Conservation (phyloP, 352 stramenopile genomes). For the Thalassiosira ordinaria region DNA sequence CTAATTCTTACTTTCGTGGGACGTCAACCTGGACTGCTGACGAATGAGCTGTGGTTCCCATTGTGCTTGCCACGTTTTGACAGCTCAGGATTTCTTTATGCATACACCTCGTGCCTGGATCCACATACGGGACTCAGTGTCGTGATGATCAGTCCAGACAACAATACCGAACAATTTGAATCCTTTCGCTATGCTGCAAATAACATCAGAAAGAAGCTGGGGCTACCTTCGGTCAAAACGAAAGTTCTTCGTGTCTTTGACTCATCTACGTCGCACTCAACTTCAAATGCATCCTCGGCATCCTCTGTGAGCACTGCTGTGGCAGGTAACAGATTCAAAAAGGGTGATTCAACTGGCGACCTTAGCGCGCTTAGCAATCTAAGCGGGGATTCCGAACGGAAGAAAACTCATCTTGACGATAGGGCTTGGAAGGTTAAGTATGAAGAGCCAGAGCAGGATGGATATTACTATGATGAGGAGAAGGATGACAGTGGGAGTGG, state of each 20-base stretch:
- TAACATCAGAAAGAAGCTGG: slow-evolving; percentile 46
- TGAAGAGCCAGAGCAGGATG: slow-evolving; percentile 22
- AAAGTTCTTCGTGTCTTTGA: slow-evolving; percentile 48
- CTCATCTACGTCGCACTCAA: slow-evolving; percentile 24
- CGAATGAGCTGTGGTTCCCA: slow-evolving; percentile 77
- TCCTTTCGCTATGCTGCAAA: slow-evolving; percentile 52
- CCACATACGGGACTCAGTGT: slow-evolving; percentile 63
- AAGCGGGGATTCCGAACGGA: slow-evolving; percentile 29
- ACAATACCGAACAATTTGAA: slow-evolving; percentile 76
- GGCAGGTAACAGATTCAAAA: not conserved
- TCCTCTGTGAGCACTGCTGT: slow-evolving; percentile 14
- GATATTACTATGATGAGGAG: slow-evolving; percentile 18
- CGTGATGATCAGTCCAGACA: slow-evolving; percentile 66
- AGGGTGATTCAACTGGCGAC: slow-evolving; percentile 9
- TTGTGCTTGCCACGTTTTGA: slow-evolving; percentile 79
- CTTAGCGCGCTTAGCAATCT: slow-evolving; percentile 7
- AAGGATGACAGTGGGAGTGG: slow-evolving; percentile 1
- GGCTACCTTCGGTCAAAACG: slow-evolving; percentile 39
- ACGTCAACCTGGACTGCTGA: slow-evolving; percentile 57
- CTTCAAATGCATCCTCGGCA: slow-evolving; percentile 13
- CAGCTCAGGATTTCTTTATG: slow-evolving; percentile 75
- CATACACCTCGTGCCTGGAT: slow-evolving; percentile 71
- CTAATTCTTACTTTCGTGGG: slow-evolving; percentile 73
- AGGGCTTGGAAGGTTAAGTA: slow-evolving; percentile 18
- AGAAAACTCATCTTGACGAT: slow-evolving; percentile 33